phyloP scores from a whole-genome alignment of 768 basidiomycete genomes.

The Calocera viscosa region DNA sequence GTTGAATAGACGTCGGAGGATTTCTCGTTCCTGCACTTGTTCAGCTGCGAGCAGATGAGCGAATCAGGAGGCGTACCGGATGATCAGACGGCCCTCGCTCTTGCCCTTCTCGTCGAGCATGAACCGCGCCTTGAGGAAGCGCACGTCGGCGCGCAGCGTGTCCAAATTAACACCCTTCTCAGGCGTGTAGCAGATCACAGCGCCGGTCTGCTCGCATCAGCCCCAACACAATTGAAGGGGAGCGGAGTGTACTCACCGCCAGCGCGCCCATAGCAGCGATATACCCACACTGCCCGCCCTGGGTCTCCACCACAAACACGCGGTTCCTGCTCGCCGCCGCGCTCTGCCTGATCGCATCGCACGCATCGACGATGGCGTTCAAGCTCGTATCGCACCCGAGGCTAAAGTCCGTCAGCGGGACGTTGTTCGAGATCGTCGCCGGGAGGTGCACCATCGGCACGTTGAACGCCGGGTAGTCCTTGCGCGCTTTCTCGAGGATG shows the following conservation, averaged over 20 bases:
- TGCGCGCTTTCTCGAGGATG: conserved; percentile 66
- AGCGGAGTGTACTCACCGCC: conserved; percentile 48
- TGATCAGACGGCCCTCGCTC: conserved; percentile 85
- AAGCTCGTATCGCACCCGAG: conserved; percentile 93
- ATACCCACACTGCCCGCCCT: conserved; percentile 93
- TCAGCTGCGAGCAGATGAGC: conserved; percentile 10
- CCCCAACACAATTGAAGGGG: background rate
- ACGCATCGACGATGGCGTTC: conserved; percentile 93
- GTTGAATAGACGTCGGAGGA: conserved; percentile 85
- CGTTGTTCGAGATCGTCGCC: conserved; percentile 96
- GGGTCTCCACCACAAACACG: conserved; percentile 96
- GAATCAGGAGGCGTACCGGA: conserved; percentile 45
- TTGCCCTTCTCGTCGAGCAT: conserved; percentile 74
- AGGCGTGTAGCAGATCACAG: conserved; percentile 85
- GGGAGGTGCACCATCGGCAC: conserved; percentile 94
- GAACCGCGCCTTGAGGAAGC: conserved; percentile 78
- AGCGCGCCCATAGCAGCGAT: conserved; percentile 90
- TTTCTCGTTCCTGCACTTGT: conserved; percentile 55
- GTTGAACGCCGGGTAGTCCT: conserved; percentile 79
- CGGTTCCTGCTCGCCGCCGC: conserved; percentile 91
- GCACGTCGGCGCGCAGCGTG: conserved; percentile 67
- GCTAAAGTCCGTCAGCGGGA: conserved; percentile 92
- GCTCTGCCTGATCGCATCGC: conserved; percentile 97
- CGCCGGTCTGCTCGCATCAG: conserved; percentile 52
- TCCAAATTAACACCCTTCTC: conserved; percentile 81